Conservation (phyloP, 306 rosid species). For the Citrullus mucosospermus region DNA sequence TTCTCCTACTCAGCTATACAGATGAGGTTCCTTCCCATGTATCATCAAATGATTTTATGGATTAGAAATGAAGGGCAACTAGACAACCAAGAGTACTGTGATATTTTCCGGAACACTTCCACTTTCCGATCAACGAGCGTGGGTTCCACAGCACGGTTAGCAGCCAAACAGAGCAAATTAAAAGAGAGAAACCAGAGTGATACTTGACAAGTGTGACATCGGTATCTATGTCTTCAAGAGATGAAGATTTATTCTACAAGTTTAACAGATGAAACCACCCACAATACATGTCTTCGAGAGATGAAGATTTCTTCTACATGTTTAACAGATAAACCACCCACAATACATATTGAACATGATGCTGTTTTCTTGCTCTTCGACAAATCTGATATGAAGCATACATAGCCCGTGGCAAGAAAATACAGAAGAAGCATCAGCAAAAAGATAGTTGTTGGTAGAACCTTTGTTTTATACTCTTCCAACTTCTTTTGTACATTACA, state of each 20-base stretch:
- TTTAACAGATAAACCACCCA: not conserved
- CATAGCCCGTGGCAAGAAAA: not conserved
- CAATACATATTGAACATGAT: not conserved
- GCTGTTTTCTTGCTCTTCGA: not conserved
- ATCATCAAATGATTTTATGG: conserved; percentile 71
- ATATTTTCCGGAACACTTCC: conserved; percentile 33
- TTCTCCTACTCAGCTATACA: conserved; percentile 56
- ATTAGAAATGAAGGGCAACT: conserved; percentile 46
- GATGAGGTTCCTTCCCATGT: conserved; percentile 79
- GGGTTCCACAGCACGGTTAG: conserved; percentile 75
- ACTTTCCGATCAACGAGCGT: conserved; percentile 38
- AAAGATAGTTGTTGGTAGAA: not conserved
- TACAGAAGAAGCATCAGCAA: not conserved
- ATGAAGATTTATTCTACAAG: not conserved
- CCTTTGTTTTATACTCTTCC: not conserved
- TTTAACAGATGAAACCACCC: not conserved
- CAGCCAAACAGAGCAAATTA: conserved; percentile 29
- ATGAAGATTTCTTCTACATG: not conserved
- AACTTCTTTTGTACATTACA: conserved; percentile 9
- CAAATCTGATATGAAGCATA: not conserved
- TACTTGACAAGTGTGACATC: not conserved
- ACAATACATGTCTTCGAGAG: not conserved
- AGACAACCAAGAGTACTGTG: conserved; percentile 44
- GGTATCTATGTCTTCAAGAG: not conserved
- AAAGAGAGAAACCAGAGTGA: conserved; percentile 14